Evolutionary conservation across 2,329 filamentous ascomycete genomes (phyloP).

Genomic region (Immersiporthe knoxdaviesiana): DNA sequence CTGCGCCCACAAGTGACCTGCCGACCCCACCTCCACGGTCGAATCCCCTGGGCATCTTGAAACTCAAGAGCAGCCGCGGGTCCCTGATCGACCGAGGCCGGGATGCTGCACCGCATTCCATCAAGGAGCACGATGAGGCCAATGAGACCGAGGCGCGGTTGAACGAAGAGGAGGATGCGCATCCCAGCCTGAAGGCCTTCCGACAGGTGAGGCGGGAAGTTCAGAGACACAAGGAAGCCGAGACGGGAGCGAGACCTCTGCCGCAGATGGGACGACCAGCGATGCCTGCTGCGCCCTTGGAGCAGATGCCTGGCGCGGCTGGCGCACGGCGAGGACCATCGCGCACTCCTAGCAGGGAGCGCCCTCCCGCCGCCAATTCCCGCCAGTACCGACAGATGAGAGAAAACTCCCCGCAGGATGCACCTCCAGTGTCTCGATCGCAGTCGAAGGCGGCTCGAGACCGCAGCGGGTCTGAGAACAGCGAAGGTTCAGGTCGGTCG

Average conservation of each 20-base stretch:
- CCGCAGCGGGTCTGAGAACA: conserved; percentile 60
- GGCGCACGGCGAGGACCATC: conserved; percentile 31
- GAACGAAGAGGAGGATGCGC: conserved; percentile 45
- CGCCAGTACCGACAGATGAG: conserved; percentile 48
- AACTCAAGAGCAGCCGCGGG: conserved; percentile 63
- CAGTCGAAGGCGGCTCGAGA: conserved; percentile 49
- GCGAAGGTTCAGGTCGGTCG: conserved; percentile 46
- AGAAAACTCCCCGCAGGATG: conserved; percentile 43
- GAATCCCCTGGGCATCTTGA: conserved; percentile 66
- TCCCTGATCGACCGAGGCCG: conserved; percentile 46
- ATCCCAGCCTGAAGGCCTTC: conserved; percentile 60
- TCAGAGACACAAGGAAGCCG: conserved; percentile 58
- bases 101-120: conserved; percentile 55
- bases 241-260: conserved; percentile 48
- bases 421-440: conserved; percentile 34
- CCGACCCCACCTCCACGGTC: conserved; percentile 43
- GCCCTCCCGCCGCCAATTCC: conserved; percentile 45
- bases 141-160: conserved; percentile 27
- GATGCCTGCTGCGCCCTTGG: conserved; percentile 9
- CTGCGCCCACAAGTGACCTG: conserved; percentile 41
- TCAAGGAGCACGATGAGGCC: conserved; percentile 65
- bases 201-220: conserved; percentile 61
- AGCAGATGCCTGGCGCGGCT: conserved; percentile 4
- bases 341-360: conserved; percentile 49
- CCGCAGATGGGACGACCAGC: conserved; percentile 8